Base-by-base conservation (phyloP, 177 flowering plant genomes). In the Vitis hybrid region DNA sequence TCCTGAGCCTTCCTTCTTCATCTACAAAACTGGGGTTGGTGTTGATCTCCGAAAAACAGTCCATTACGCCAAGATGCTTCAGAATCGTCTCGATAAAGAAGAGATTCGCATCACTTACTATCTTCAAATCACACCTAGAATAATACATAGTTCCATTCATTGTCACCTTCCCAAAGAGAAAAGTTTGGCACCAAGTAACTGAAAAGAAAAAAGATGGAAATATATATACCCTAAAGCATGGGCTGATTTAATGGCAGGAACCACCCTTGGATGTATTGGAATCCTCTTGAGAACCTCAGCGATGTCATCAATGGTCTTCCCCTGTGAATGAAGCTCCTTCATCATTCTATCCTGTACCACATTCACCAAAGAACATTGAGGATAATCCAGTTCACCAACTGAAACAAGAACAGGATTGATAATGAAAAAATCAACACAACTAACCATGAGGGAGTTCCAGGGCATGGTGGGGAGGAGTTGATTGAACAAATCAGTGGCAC, bases 51-150 rank as follows among this genome's bases (percentile, higher is more conserved):
- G 80, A 63, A 73, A 71, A 76, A 52, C 57, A 76, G 6, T 52
- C 65, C 55, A 21, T 30, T n/a, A 76, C 0, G 18, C 71, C 74
- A n/a, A 60, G 67, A 61, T 76, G 69, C 35, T 72, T 48, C 73
- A 72, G 65, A n/a, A 72, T 59, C 40, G 76, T 72, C 70, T 72
- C 76, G 2, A 81, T 75, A 72, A 82, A 82, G 66, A 80, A 82
- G 55, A 14, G 0, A 50, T 78, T 82, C 3, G 84, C 78, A 63
- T 80, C 85, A 46, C 87, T 82, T 9, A 80, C 75, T 4, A 83
- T 75, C 75, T 73, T 77, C 72, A 82, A 64, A 24, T 82, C 84
- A 51, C 83, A 84, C 65, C 84, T 83, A 72, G 48, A 73, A 75
- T 1, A 1, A 21, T 0, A 10, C 12, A 24, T 21, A 13, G n/a